These are phyloP conservation scores for Phytophthora palmivora DNA, from an alignment of 352 stramenopile genomes.

Conservation along the genomic window DNA sequence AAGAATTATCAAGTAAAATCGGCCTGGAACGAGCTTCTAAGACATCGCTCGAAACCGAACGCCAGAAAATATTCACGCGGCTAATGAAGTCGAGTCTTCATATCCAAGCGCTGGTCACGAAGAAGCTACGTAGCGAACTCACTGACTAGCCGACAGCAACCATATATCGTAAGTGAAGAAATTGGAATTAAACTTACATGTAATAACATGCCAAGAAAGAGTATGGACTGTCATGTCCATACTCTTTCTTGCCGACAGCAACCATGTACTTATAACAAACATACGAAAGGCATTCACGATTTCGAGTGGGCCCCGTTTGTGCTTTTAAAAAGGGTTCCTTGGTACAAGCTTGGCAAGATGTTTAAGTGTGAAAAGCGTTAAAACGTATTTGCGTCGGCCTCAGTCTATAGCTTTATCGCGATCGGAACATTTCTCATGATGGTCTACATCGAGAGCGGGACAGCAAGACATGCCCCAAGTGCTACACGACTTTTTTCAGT, in stretches of 20 bases:
- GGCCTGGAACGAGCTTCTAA: slow-evolving; percentile 25
- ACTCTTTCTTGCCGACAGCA: too few species aligned
- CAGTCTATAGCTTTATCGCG: slow-evolving; percentile 2
- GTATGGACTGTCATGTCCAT: too few species aligned
- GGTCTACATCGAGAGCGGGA: neutral
- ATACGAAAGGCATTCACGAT: slow-evolving; percentile 9
- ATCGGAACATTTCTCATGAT: slow-evolving; percentile 7
- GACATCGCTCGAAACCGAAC: slow-evolving; percentile 23
- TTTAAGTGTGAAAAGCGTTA: slow-evolving; percentile 18
- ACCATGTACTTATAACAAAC: too few species aligned
- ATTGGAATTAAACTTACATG: too few species aligned
- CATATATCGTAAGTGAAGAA: neutral
- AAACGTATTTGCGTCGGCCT: neutral
- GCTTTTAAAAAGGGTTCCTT: too few species aligned
- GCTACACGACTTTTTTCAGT: slow-evolving; percentile 16
- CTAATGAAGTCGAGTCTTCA: slow-evolving; percentile 38
- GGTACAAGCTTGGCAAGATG: too few species aligned
- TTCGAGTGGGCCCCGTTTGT: neutral
- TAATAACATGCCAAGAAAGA: too few species aligned
- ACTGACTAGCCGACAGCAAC: neutral
- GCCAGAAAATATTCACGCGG: slow-evolving; percentile 31
- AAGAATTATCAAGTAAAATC: slow-evolving; percentile 30
- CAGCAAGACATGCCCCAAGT: slow-evolving; percentile 26
- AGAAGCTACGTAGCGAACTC: slow-evolving; percentile 1
- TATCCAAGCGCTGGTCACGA: slow-evolving; percentile 20